Percentiles rank a stretch among this genome's conserved stretches.
These are phyloP conservation scores for Talaromyces thailandensis DNA, from an alignment of 495 filamentous ascomycete species.

Conservation along the genomic window DNA sequence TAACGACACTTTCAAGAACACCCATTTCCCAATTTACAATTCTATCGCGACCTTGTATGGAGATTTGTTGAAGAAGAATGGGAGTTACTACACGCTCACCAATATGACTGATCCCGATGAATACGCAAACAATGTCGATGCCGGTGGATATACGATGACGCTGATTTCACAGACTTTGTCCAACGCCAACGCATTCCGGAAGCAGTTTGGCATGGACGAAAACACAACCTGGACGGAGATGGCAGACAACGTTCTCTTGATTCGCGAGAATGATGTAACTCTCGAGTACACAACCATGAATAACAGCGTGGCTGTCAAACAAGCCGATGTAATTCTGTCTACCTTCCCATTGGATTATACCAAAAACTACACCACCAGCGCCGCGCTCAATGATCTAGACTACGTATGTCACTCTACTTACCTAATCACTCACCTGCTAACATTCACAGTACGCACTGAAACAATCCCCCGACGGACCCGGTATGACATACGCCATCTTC, in stretches of 20 bases:
- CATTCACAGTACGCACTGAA: conserved; percentile 47
- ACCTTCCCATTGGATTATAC: conserved; percentile 49
- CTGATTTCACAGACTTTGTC: conserved; percentile 49
- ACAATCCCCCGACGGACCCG: conserved; percentile 52
- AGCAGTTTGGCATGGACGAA: conserved; percentile 41
- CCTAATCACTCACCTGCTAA: conserved; percentile 4
- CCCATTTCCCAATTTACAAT: conserved; percentile 50
- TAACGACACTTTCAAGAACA: conserved; percentile 39
- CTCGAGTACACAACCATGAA: conserved; percentile 65
- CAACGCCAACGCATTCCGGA: conserved; percentile 47
- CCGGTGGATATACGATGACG: conserved; percentile 66
- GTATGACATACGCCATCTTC: conserved; percentile 62
- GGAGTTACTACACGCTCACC: conserved; percentile 38
- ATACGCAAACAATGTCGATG: conserved; percentile 63
- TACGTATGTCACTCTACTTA: conserved; percentile 31
- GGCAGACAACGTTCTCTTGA: conserved; percentile 42
- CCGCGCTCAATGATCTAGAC: conserved; percentile 46
- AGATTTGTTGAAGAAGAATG: conserved; percentile 46
- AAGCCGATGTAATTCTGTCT: conserved; percentile 54
- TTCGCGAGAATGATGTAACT: conserved; percentile 53
- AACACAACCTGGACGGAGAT: conserved; percentile 46
- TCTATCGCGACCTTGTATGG: conserved; percentile 48
- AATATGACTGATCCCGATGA: conserved; percentile 80
- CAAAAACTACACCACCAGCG: conserved; percentile 41
- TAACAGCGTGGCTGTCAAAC: conserved; percentile 52